phyloP scores from a whole-genome alignment of 306 rosid species.

The Cucurbita ficifolia region DNA sequence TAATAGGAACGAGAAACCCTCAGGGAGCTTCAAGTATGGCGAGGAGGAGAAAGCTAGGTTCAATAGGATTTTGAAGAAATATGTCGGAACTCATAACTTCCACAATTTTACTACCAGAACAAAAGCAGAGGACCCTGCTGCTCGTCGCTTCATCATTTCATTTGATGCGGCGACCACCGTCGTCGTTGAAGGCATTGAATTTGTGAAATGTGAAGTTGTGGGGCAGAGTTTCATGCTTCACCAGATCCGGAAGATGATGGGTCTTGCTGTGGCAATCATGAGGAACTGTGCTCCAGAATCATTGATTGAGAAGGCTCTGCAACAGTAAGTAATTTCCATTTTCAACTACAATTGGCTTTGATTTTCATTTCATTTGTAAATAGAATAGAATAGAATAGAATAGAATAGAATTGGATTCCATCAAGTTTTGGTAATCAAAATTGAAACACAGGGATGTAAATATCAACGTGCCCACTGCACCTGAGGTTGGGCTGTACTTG shows the following conservation, averaged over 20 bases:
- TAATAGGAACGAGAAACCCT: conserved; percentile 21
- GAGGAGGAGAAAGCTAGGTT: conserved; percentile 63
- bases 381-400: neutral
- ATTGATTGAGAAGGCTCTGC: conserved; percentile 54
- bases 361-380: neutral
- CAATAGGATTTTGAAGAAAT: conserved; percentile 47
- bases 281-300: conserved; percentile 68
- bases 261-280: conserved; percentile 85
- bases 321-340: conserved; percentile 34
- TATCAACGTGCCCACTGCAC: conserved; percentile 84
- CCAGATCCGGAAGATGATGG: conserved; percentile 89
- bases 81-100: conserved; percentile 84
- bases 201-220: conserved; percentile 78
- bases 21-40: conserved; percentile 36
- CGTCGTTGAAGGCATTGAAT: conserved; percentile 53
- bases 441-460: conserved; percentile 45
- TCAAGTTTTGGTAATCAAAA: neutral
- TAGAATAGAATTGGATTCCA: neutral
- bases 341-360: neutral
- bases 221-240: conserved; percentile 99
- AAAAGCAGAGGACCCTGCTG: conserved; percentile 75
- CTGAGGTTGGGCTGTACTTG: conserved; percentile 88
- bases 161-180: conserved; percentile 37
- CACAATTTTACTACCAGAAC: conserved; percentile 94
- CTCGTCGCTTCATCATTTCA: conserved; percentile 55